A percentile compares a stretch with the other conserved stretches of the same genome.
Conservation (phyloP, 2,329 filamentous ascomycete species). For the Xylariaceae sp. region DNA sequence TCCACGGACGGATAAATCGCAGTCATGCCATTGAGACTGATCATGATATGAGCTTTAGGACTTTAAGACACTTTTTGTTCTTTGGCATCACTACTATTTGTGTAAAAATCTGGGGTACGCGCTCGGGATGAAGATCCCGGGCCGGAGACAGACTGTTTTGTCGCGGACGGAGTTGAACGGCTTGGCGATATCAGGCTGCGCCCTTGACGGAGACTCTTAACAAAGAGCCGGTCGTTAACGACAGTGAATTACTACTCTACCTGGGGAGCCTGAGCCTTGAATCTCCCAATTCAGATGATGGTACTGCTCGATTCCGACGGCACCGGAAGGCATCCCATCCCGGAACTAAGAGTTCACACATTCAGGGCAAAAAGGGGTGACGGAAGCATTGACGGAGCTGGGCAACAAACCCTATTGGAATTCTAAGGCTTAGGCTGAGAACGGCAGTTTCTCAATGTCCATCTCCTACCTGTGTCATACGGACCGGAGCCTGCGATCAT, state of each 20-base stretch:
- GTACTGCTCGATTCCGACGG: not conserved
- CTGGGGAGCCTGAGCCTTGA: not conserved
- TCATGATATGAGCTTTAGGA: constrained; percentile 27
- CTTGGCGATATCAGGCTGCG: constrained; percentile 15
- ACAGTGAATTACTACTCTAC: not conserved
- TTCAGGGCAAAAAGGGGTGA: not conserved
- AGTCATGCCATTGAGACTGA: not conserved
- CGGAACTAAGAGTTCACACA: constrained; percentile 6
- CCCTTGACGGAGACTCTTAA: constrained; percentile 4
- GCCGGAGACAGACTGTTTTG: constrained; percentile 5
- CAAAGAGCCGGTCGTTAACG: not conserved
- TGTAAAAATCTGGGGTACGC: constrained; percentile 1
- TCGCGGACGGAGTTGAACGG: not conserved
- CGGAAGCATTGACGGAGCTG: constrained; percentile 11
- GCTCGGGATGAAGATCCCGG: constrained; percentile 11
- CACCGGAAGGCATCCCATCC: not conserved
- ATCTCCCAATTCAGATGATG: not conserved
- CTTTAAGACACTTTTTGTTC: constrained; percentile 5
- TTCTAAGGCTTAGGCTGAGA: too few relatives aligned
- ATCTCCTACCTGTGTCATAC: constrained; percentile 21
- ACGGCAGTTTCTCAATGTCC: constrained; percentile 2
- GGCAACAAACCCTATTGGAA: constrained; percentile 9
- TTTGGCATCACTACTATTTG: constrained; percentile 10
- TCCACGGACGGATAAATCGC: constrained; percentile 1
- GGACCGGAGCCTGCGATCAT: constrained; percentile 28